These are phyloP conservation scores for Raphidocelis subcapitata DNA, from an alignment of 139 green algal species.

Conservation along the genomic window DNA sequence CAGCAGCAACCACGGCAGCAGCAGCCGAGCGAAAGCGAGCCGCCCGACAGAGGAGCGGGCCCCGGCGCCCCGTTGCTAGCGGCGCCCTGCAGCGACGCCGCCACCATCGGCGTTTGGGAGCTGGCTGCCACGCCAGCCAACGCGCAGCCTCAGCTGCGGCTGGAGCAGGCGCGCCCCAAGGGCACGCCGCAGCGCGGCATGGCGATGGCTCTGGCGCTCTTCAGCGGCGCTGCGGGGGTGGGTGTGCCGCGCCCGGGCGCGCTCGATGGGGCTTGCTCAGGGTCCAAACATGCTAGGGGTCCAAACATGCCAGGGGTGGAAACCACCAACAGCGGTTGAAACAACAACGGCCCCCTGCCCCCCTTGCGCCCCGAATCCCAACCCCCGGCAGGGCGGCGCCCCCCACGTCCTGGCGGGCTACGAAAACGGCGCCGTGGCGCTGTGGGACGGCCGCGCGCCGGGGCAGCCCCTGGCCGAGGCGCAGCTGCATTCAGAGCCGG, in stretches of 20 bases:
- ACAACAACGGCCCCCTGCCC: too few relatives aligned
- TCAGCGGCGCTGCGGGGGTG: neutral
- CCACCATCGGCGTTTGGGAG: too few relatives aligned
- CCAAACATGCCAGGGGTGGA: too few relatives aligned
- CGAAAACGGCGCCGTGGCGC: conserved; percentile 13
- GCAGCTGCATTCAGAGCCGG: conserved; percentile 10
- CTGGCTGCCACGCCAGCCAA: too few relatives aligned
- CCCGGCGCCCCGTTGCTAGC: too few relatives aligned
- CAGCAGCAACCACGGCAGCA: too few relatives aligned
- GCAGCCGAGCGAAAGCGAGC: too few relatives aligned
- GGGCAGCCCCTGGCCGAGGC: neutral
- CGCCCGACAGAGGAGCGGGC: too few relatives aligned
- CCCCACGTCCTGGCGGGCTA: conserved; percentile 12
- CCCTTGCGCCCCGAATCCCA: neutral
- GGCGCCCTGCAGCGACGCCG: too few relatives aligned
- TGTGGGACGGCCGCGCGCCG: conserved; percentile 11
- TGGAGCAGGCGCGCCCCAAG: conserved; percentile 9
- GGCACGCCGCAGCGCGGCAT: conserved; percentile 1
- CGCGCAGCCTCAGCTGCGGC: neutral
- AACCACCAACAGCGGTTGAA: too few relatives aligned
- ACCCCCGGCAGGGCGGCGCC: neutral
- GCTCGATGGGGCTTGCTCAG: neutral
- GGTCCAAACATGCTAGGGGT: too few relatives aligned
- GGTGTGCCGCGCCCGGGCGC: neutral
- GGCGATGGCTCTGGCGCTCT: conserved; percentile 14